phyloP scores from a whole-genome alignment of 768 basidiomycete species.

The Rhizopogon vulgaris region DNA sequence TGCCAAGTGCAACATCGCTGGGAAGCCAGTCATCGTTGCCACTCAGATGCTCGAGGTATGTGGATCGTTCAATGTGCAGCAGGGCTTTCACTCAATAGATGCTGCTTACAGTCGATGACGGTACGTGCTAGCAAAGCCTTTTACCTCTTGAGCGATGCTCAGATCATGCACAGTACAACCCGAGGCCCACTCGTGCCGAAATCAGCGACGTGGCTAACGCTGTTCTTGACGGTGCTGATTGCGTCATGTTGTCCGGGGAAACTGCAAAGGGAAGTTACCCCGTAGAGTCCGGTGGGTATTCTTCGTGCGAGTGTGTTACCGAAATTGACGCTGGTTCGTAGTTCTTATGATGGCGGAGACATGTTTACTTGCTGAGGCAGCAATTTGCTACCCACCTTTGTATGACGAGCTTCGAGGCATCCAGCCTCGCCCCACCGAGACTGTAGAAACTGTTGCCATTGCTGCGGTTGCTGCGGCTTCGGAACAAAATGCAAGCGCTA shows the following conservation, averaged over 20 bases:
- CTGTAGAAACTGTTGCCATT: constrained; percentile 92
- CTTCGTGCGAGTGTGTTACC: background rate
- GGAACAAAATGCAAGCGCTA: constrained; percentile 93
- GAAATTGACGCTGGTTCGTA: constrained; percentile 22
- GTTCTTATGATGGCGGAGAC: constrained; percentile 99
- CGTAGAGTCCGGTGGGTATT: constrained; percentile 75
- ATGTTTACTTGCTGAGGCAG: constrained; percentile 91
- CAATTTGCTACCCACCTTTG: constrained; percentile 91
- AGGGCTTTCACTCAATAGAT: background rate
- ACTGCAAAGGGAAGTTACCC: constrained; percentile 98
- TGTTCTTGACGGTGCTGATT: constrained; percentile 97
- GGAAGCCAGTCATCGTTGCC: constrained; percentile 97
- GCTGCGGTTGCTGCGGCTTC: constrained; percentile 93
- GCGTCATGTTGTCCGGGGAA: constrained; percentile 99
- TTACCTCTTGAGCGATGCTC: constrained; percentile 6
- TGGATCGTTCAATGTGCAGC: background rate
- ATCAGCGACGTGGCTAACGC: constrained; percentile 99
- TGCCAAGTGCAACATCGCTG: constrained; percentile 95
- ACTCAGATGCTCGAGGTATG: constrained; percentile 97
- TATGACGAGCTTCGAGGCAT: constrained; percentile 82
- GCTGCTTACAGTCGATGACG: constrained; percentile 77
- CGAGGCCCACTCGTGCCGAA: constrained; percentile 96
- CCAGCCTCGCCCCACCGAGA: constrained; percentile 85
- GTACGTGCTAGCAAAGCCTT: constrained; percentile 34
- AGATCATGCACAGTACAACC: constrained; percentile 72